Base-by-base conservation (phyloP, 163 green algal species). In the Picocystis sp. region DNA sequence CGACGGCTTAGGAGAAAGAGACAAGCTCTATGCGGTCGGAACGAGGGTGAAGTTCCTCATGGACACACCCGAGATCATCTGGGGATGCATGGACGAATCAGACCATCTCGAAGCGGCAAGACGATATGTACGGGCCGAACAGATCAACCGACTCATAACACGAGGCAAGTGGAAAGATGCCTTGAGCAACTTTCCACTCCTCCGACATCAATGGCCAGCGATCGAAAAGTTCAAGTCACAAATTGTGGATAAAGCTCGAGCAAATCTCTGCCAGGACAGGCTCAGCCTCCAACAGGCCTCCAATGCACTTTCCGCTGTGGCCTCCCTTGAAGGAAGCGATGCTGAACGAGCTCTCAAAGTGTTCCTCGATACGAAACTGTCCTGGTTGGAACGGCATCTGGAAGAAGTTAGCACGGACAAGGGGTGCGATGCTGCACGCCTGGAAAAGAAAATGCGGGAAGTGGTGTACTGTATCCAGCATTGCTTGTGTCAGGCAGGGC, bases 21-120 rank as follows among this genome's bases (percentile, higher is more conserved):
- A 62, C 2, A 24, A 52, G 24, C 19, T 21, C 17, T 43, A 58
- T 56, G 77, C 67, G 9, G 47, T 93, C 43, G 85, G 85, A 24
- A 73, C 69, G 48, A 72, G 82, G 10, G 71, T 95, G 23, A 94
- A 93, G 58, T 96, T 89, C 61, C 57, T 98, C n/a, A 62, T 98
- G 38, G 89, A 98, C 69, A 94, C 89, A 0, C 84, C 87, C 2
- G 89, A 98, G 74, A 70, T 84, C 17, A 87, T 97, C 17, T 97
- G 86, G 80, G 82, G 81, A 22, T 84, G 63, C 64, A 67, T 98
- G 55, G 89, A 97, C 45, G 57, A 63, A 1, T 9, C 61, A 13
- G 72, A 87, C 38, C 82, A 79, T 64, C 54, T 94, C 62, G 78
- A 80, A 2, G 88, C 77, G 15, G 74, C 84, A 1, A 49, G 73